Evolutionary conservation across 129 eudicot genomes (phyloP), one percentile per base, ranked within the genome.

Genomic region (Pulicaria dysenterica): DNA sequence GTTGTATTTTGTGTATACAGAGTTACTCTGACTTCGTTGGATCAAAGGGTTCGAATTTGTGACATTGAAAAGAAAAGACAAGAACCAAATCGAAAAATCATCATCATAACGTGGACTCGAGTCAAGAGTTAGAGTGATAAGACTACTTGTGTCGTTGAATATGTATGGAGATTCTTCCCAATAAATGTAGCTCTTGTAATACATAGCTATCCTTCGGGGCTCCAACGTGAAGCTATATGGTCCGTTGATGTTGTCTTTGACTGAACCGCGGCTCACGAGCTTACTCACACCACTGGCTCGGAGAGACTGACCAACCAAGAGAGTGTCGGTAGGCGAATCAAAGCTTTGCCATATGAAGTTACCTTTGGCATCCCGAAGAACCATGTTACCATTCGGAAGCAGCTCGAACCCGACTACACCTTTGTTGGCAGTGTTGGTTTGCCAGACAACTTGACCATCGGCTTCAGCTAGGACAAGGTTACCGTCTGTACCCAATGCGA

Each of bases 301-400:
- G 1, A 87, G 81, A 40, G 81, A 77, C 17, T 82, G 87, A 59
- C 89, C 94, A 36, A 84, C 87, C 11, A 84, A 67, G 7, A 87
- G 73, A 3, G 89, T 87, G 17, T 87, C 93, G 1, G 89, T 84
- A 0, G 89, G 89, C 0, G 72, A 79, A 70, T 87, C 85, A 44
- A 87, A 87, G 46, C 93, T 87, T 73, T 87, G 89, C 92, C 93
- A 84, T 5, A 84, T n/a, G 49, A 67, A 86, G 0, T 72, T 78
- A 34, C 74, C 86, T 67, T 72, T 78, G 0, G 67, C 61, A n/a
- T 87, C 87, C 37, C 53, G 58, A 43, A 87, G 83, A 3, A 87
- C 89, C 83, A 84, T 73, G 80, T 87, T 84, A 44, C 93, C 89
- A 45, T 50, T 77, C 0, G 80, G 78, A 14, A 84, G 83, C 11